Base-by-base conservation (phyloP, 163 green algal species). In the Prototheca wickerhamii region DNA sequence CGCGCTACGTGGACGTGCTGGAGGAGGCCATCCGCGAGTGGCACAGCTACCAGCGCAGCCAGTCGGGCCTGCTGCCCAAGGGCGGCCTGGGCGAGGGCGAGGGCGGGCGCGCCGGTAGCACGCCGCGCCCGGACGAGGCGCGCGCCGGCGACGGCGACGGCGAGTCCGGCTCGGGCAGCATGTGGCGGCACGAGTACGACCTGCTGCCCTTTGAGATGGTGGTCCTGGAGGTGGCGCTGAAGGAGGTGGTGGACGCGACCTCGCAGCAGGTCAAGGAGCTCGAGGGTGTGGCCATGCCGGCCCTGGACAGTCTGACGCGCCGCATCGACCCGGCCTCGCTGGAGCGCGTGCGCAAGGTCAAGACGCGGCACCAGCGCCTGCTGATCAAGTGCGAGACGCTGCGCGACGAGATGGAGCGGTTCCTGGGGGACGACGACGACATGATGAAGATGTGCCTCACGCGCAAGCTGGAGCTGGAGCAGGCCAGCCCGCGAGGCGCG, bases 391-490 rank as follows among this genome's bases (percentile, higher is more conserved):
- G 86, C 29, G 72, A 77, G 55, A 75, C 77, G 17, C 60, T 91
- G 65, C 65, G 80, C 1, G 83, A 94, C 63, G 80, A 85, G 58
- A 61, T 92, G 69, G 67, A 91, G 68, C 64, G 83, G 12, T 87
- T 89, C 52, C 81, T 91, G 73, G 78, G 89, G 58, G 87, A 95
- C 58, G 87, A 95, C 63, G 84, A 87, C 28, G 87, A 95, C 81
- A 93, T 95, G 87, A 78, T 82, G 15, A 85, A 89, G 64, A 90
- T 93, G 85, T 93, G 87, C 69, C 82, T 95, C 17, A 86, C 81
- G 21, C 76, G 78, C 25, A 71, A 76, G 33, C 74, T 69, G 66
- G 76, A 84, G 53, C 61, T 85, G 30, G 72, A 77, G 57, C 61
- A 69, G 37, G 44, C 31, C 21, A 15, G 7, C 17, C 51, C 25